Percentiles rank a stretch among this genome's conserved stretches.
phyloP scores from a whole-genome alignment of 345 rosid genomes.

The Luvunga scandens region DNA sequence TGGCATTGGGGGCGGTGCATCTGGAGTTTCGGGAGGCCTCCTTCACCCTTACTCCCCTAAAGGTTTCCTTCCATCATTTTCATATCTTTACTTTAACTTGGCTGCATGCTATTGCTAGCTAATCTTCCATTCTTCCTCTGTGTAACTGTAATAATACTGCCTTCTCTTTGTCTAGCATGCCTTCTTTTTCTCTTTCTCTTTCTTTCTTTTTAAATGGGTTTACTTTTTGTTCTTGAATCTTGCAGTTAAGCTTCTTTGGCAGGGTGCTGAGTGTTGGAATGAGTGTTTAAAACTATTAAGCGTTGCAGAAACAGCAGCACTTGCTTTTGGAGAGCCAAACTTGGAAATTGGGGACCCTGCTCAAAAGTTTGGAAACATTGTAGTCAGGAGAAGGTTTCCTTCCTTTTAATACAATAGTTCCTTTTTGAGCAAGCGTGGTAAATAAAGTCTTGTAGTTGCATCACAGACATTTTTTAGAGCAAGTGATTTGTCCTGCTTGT shows the following conservation, averaged over 20 bases:
- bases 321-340: constrained; percentile 27
- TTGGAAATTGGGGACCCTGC: constrained; percentile 23
- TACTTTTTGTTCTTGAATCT: neutral
- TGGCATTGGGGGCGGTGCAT: constrained; percentile 94
- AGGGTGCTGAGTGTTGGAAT: constrained; percentile 82
- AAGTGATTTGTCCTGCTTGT: neutral
- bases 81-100: too few species aligned
- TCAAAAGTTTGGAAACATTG: constrained; percentile 27
- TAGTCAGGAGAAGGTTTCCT: constrained; percentile 75
- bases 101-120: too few species aligned
- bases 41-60: constrained; percentile 94
- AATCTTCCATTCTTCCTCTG: too few species aligned
- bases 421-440: too few species aligned
- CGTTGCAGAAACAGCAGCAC: constrained; percentile 61
- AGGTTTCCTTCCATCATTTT: constrained; percentile 38
- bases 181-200: too few species aligned
- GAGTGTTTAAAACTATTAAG: constrained; percentile 67
- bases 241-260: constrained; percentile 84
- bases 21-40: constrained; percentile 93
- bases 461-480: neutral
- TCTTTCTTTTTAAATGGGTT: neutral
- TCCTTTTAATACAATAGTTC: neutral
- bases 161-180: too few species aligned
- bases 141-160: neutral
- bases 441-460: too few species aligned